Base-by-base conservation (phyloP, 1,284 basidiomycete species). In the Veloporphyrellus conicus region DNA sequence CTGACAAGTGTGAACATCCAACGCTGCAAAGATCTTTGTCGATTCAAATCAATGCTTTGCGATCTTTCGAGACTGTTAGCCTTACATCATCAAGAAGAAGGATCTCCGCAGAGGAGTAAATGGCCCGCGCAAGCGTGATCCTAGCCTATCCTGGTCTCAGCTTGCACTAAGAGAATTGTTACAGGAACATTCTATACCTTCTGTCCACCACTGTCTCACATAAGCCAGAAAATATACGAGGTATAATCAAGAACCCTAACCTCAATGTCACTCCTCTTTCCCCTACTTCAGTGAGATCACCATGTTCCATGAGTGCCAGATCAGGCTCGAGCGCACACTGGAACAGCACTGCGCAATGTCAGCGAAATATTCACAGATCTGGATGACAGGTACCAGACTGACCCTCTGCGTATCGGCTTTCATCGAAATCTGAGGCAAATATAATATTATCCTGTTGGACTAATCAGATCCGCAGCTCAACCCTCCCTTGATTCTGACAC, bases 251-350 rank as follows among this genome's bases (percentile, higher is more conserved):
- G 47, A 28, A 33, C 25, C 38, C 51, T 15, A 38, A 53, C 43
- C 61, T 56, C 3, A 67, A 49, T 1, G 66, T 68, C 15, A 68
- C 41, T 10, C 63, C 63, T 48, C 59, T 59, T 43, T 63, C 63
- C 2, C 63, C 63, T 11, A 66, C 61, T 36, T 76, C 54, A 22
- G 49, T 55, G 16, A 43, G 35, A 42, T 86, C 83, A 0, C 81
- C 79, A 31, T 80, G 79, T 31, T 78, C 75, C 53, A 82, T 78
- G 20, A 81, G 56, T 28, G 63, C 70, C 19, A 85, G 62, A 54
- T 85, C 82, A n/a, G 71, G 71, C 50, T 74, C 71, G 23, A 85
- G 63, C 0, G 71, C 79, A 53, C 82, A 83, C 50, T 78, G 77
- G n/a, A 72, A 60, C 14, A 81, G 56, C 41, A 82, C 83, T 71